Base-by-base conservation (phyloP, 768 basidiomycete species). In the Lentinula detonsa region DNA sequence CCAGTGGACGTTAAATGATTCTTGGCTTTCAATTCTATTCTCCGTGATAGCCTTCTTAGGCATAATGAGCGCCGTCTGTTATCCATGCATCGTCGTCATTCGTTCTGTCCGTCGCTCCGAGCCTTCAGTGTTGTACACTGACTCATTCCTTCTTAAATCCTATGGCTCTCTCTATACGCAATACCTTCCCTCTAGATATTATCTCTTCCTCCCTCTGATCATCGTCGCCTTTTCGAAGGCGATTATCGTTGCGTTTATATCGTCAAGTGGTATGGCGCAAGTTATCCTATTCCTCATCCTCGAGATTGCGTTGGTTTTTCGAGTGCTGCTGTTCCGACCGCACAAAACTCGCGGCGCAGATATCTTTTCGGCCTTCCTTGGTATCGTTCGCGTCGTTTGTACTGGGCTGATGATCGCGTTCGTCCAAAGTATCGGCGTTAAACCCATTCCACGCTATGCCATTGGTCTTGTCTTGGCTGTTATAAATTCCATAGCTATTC, bases 1-100 rank as follows among this genome's bases (percentile, higher is more conserved):
- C 71, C 95, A 98, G 71, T 98, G 95, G 92, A 91, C 90, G 0
- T 77, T 95, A 63, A 76, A 83, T 61, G 94, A 98, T 72, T 95
- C 94, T 0, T 93, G 92, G 88, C 78, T 96, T 2, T 83, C 93
- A 0, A 81, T 86, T 65, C 76, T 96, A 39, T 78, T 98, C 43
- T 90, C 94, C 2, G 88, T 89, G 62, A 67, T 95, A 61, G 71
- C 81, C 10, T 75, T 95, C 69, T 66, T 90, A 50, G 73, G 71
- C 50, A 72, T 90, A 35, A 49, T 81, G 35, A 73, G 75, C 9
- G 67, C 79, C 61, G 74, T 93, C 45, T 66, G 76, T 23, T 79
- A 82, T 64, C 78, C 84, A 1, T 68, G 78, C 59, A 71, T 84
- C 69, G 68, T 77, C 61, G 76, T 84, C 42, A 63, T 86, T 63